Conservation (phyloP, 2,329 filamentous ascomycete species). For the Nemania abortiva region DNA sequence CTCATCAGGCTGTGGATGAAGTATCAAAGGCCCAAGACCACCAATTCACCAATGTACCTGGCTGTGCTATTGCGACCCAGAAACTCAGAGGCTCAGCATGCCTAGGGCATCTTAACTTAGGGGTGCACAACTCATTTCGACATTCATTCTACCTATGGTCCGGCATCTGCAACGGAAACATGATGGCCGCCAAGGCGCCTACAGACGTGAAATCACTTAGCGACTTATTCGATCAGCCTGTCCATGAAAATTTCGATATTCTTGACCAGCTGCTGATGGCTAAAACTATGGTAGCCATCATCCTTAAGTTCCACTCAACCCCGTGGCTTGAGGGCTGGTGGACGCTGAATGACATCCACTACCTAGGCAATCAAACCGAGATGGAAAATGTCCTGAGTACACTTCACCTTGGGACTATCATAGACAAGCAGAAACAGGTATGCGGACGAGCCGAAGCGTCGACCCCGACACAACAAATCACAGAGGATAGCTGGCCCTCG, state of each 20-base stretch:
- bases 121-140: neutral
- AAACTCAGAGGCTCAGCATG: neutral
- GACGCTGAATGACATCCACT: conserved; percentile 1
- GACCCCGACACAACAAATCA: neutral
- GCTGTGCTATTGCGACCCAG: neutral
- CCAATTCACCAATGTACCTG: neutral
- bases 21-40: neutral
- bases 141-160: neutral
- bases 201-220: neutral
- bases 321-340: neutral
- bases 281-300: conserved; percentile 1
- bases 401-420: neutral
- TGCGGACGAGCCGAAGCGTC: neutral
- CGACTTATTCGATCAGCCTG: neutral
- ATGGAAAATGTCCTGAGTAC: neutral
- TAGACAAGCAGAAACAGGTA: neutral
- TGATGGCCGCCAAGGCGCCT: neutral
- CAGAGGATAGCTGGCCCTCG: neutral
- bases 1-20: neutral
- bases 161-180: neutral
- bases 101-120: neutral
- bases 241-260: neutral
- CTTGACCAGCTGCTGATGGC: conserved; percentile 1
- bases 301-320: neutral
- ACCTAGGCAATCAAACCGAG: neutral